Percentiles rank a stretch among this genome's conserved stretches.
These are phyloP conservation scores for Chrysoporthe puriensis DNA, from an alignment of 2,329 filamentous ascomycete species.

Conservation along the genomic window DNA sequence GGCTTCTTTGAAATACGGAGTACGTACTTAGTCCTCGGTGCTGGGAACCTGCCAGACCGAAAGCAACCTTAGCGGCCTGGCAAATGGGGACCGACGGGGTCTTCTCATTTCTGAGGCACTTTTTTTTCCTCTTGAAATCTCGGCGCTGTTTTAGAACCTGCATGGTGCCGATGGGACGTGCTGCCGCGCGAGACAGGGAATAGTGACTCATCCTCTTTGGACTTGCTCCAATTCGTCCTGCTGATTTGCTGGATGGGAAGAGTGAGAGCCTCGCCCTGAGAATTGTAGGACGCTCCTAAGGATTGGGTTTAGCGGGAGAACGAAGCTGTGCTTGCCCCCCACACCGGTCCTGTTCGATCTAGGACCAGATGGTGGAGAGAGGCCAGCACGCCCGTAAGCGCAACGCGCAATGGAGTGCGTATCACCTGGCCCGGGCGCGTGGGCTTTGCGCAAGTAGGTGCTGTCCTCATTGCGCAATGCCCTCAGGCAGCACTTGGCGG, in stretches of 20 bases:
- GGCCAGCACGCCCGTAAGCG: not conserved
- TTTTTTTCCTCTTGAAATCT: not conserved
- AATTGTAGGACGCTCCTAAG: not conserved
- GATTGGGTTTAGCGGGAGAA: not conserved
- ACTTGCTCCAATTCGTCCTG: constrained; percentile 5
- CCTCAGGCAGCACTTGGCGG: constrained; percentile 5
- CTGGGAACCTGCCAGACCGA: not conserved
- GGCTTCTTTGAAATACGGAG: not conserved
- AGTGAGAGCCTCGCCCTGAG: not conserved
- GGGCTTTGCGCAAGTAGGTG: not conserved
- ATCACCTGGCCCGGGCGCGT: not conserved
- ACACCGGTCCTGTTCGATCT: too few relatives aligned
- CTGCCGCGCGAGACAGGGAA: constrained; percentile 15
- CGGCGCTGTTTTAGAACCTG: constrained; percentile 9
- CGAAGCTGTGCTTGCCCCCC: not conserved
- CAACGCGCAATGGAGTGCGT: constrained; percentile 5
- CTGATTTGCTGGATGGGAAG: constrained; percentile 9
- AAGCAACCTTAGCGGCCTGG: not conserved
- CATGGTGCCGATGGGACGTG: constrained; percentile 2
- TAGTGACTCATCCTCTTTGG: constrained; percentile 19
- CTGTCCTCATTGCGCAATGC: constrained; percentile 1
- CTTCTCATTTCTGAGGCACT: not conserved
- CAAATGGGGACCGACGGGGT: not conserved
- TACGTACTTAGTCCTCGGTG: not conserved
- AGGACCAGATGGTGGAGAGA: not conserved